Percentiles rank a stretch among this genome's conserved stretches.
phyloP scores from a whole-genome alignment of 73 alveolate species.

The Tetrahymena borealis region DNA sequence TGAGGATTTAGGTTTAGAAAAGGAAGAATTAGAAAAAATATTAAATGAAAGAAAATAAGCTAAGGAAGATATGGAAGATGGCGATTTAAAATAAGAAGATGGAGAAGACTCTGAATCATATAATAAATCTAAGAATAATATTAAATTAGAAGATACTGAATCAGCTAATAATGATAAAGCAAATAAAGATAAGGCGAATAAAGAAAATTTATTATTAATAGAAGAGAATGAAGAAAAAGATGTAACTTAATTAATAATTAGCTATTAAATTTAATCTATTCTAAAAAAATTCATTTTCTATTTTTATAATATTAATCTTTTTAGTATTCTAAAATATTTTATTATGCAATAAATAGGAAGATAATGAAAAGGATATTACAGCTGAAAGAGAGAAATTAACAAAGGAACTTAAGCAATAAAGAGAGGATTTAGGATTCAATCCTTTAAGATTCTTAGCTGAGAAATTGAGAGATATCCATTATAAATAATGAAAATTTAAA shows the following conservation, averaged over 20 bases:
- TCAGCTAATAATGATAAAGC: background rate
- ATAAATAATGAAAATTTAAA: background rate
- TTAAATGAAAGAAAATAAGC: background rate
- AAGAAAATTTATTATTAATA: background rate
- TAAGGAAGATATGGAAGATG: background rate
- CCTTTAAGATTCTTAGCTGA: constrained; percentile 27
- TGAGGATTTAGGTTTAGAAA: background rate
- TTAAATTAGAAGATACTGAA: background rate
- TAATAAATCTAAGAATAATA: background rate
- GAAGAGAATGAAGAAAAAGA: constrained; percentile 12
- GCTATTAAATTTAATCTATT: too few relatives aligned
- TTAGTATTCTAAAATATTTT: background rate
- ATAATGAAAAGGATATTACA: constrained; percentile 27
- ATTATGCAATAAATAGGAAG: constrained; percentile 20
- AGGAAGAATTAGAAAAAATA: background rate
- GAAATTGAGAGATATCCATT: constrained; percentile 9
- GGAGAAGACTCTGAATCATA: background rate
- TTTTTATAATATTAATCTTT: too few relatives aligned
- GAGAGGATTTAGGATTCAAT: constrained; percentile 32
- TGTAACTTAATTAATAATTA: constrained; percentile 7
- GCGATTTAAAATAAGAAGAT: background rate
- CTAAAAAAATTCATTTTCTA: too few relatives aligned
- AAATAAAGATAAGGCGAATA: background rate
- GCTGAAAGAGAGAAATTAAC: constrained; percentile 33
- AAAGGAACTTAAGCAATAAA: constrained; percentile 8